Conservation (phyloP, 1,139 yeast genomes). For the Blastobotrys niveus region DNA sequence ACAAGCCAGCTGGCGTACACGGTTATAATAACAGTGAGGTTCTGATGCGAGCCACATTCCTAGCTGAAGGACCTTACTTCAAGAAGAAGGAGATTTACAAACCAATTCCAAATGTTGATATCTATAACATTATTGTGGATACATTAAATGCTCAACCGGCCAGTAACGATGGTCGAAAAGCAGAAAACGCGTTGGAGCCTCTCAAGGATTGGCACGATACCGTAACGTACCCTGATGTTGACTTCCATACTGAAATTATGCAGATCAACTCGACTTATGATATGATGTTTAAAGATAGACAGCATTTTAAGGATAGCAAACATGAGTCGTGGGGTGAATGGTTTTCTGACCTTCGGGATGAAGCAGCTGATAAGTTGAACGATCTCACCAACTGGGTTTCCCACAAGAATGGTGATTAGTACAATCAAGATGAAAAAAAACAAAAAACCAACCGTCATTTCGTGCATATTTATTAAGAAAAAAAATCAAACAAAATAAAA, state of each 20-base stretch:
- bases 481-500: too few species aligned
- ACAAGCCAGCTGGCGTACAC: constrained; percentile 69
- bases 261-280: constrained; percentile 34
- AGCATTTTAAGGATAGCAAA: too few species aligned
- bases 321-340: constrained; percentile 7
- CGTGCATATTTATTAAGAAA: too few species aligned
- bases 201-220: constrained; percentile 56
- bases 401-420: background rate
- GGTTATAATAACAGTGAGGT: constrained; percentile 76
- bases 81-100: constrained; percentile 36
- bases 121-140: constrained; percentile 71
- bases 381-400: constrained; percentile 5
- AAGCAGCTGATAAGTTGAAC: background rate
- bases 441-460: too few species aligned
- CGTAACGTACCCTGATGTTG: constrained; percentile 51
- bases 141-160: constrained; percentile 54
- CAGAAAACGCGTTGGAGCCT: constrained; percentile 22
- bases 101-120: constrained; percentile 69
- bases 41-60: constrained; percentile 75
- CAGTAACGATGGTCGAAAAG: constrained; percentile 52
- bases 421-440: too few species aligned
- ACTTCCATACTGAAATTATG: constrained; percentile 36
- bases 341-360: constrained; percentile 3
- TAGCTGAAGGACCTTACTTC: constrained; percentile 80
- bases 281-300: constrained; percentile 24